phyloP scores from a whole-genome alignment of 352 stramenopile species.

The Phytophthora constricta region DNA sequence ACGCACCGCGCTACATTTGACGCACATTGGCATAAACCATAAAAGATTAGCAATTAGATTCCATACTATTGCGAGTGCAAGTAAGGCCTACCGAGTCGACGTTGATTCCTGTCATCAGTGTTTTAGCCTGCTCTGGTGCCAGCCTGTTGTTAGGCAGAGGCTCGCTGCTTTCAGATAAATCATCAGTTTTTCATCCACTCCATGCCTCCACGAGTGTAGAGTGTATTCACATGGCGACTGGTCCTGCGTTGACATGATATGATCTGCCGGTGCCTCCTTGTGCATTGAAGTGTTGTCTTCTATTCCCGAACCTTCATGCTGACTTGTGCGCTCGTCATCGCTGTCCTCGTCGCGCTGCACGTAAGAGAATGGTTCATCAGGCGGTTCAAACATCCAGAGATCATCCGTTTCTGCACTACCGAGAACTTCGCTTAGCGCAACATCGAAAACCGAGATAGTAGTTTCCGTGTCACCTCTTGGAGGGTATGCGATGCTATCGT shows the following conservation, averaged over 20 bases:
- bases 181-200: not conserved
- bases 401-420: slow-evolving; percentile 31
- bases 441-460: slow-evolving; percentile 33
- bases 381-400: slow-evolving; percentile 38
- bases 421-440: slow-evolving; percentile 26
- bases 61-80: not conserved
- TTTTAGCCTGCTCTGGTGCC: slow-evolving; percentile 10
- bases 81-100: slow-evolving; percentile 28
- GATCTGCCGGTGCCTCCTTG: not conserved
- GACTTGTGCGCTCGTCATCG: slow-evolving; percentile 23
- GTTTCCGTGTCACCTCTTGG: slow-evolving; percentile 42
- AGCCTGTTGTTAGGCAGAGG: not conserved
- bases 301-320: slow-evolving; percentile 14
- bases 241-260: slow-evolving; percentile 6
- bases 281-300: slow-evolving; percentile 5
- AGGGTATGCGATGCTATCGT: slow-evolving; percentile 18
- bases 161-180: not conserved
- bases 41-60: not conserved
- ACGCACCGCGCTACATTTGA: slow-evolving; percentile 26
- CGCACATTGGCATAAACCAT: not conserved
- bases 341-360: slow-evolving; percentile 10
- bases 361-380: slow-evolving; percentile 11
- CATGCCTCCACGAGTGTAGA: slow-evolving; percentile 19
- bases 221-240: slow-evolving; percentile 18
- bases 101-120: slow-evolving; percentile 16